Evolutionary conservation across 208 protist genomes (phyloP), one percentile per base, ranked within the genome.

Genomic region (Leishmania aethiopica): DNA sequence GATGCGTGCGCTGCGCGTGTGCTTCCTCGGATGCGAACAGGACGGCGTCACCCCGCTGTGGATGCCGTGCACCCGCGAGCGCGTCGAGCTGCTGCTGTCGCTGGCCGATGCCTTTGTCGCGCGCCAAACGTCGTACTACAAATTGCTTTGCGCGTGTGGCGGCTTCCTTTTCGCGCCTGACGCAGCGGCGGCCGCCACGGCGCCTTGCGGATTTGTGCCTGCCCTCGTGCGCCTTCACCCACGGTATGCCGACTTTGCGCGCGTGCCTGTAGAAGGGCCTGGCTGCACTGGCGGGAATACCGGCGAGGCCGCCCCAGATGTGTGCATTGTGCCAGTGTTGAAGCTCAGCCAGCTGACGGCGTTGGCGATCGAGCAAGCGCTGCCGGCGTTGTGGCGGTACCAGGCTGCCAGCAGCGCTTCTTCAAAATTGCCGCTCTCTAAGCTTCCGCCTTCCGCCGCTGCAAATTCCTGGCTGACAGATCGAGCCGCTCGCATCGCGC

Each of bases 271-370:
- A 51, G 67, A 49, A 37, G 40, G 57, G 22, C 6, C 51, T 77
- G 49, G 11, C 19, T 25, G 69, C 28, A 13, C 19, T 28, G 45
- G 45, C 40, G 28, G 10, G 6, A 53, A 53, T 53, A 22, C 42
- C 28, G 25, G 42, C 11, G 45, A 47, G n/a, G 17, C 37, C 22
- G 25, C 64, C 8, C 8, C 19, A 55, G 13, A 10, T 59, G n/a
- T 53, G 47, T 62, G 47, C 32, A 40, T 42, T 60, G 80, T 97
- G 55, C 92, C 92, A 8, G 86, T 95, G 32, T 79, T 97, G 45
- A 97, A 97, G 80, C 85, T 97, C 45, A 84, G 89, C 42, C 94
- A 96, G 80, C 87, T 97, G 64, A 96, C 93, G 0, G 91, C 90
- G 13, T 55, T 97, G 51, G 88, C 88, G 11, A 75, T 97, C 22